A percentile compares a stretch with the other conserved stretches of the same genome.
Conservation (phyloP, 768 basidiomycete species). For the Arthromyces matolae region DNA sequence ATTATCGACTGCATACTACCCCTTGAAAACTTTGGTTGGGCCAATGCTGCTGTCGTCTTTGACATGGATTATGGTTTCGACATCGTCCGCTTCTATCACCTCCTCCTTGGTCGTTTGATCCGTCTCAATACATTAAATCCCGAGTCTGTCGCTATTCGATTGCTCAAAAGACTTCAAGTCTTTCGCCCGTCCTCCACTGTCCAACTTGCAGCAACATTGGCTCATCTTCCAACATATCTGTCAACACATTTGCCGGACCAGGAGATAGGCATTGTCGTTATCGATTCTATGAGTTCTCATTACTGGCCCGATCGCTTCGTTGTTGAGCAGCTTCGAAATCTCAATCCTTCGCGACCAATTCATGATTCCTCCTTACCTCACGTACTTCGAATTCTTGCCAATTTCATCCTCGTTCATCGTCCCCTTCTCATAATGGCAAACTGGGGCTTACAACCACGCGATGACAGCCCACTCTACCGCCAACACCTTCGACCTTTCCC, state of each 20-base stretch:
- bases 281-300: constrained; percentile 76
- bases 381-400: constrained; percentile 45
- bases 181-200: constrained; percentile 65
- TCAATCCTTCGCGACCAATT: constrained; percentile 8
- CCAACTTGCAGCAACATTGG: constrained; percentile 68
- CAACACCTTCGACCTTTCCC: constrained; percentile 47
- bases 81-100: constrained; percentile 44
- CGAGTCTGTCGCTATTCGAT: constrained; percentile 30
- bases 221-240: constrained; percentile 54
- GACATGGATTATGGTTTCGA: constrained; percentile 72
- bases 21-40: constrained; percentile 47
- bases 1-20: constrained; percentile 60
- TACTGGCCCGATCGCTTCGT: constrained; percentile 75
- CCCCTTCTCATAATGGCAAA: constrained; percentile 57
- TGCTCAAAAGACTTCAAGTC: constrained; percentile 57
- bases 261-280: constrained; percentile 61
- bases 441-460: constrained; percentile 44
- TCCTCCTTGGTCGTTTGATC: constrained; percentile 46
- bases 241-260: constrained; percentile 40
- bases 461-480: constrained; percentile 30
- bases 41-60: constrained; percentile 60
- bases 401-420: constrained; percentile 44
- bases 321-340: constrained; percentile 46
- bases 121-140: constrained; percentile 20
- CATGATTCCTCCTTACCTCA: constrained; percentile 36